Base-by-base conservation (phyloP, 1,284 basidiomycete genomes). In the Cutaneotrichosporon spelunceum region DNA sequence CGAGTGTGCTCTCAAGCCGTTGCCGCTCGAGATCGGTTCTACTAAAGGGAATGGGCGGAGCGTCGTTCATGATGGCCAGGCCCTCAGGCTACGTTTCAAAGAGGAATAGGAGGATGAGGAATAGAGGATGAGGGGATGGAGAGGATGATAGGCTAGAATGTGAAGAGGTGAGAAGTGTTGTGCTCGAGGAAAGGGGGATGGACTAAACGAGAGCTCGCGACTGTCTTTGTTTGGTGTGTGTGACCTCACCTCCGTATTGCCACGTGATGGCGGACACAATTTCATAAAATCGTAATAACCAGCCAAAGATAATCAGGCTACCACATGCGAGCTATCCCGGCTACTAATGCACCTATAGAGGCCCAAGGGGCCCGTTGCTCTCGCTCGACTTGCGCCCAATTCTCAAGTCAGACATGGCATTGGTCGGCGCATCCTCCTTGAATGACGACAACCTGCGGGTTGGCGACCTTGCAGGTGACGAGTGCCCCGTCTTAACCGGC, bases 1-100 rank as follows among this genome's bases (percentile, higher is more conserved):
- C 77, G 23, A 80, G 69, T 8, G 75, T 76, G 13, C 65, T 66
- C 61, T 80, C 78, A 14, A 79, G 68, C 36, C 73, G 65, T 7
- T 74, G 69, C 6, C 77, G 68, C 57, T 79, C 77, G 45, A 74
- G 67, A 62, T 79, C 78, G 33, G 64, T 65, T 9, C 56, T 53
- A 27, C 76, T 78, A 39, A 73, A 69, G 10, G 70, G 70, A 63
- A 79, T 79, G 13, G 73, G 72, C 24, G 60, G 56, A 14, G 69
- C 64, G 39, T 19, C 39, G 61, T 70, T 66, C 74, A 76, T 76
- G 24, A 14, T 55, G 36, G 24, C 42, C 6, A 29, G 23, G 53
- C 53, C 21, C 24, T 27, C 53, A 30, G 47, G 24, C 4, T 26
- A 47, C 27, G 34, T 14, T 33, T 11, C n/a, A 34, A n/a, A 29